Conservation (phyloP, 1,284 basidiomycete species). For the Athelia sp. region DNA sequence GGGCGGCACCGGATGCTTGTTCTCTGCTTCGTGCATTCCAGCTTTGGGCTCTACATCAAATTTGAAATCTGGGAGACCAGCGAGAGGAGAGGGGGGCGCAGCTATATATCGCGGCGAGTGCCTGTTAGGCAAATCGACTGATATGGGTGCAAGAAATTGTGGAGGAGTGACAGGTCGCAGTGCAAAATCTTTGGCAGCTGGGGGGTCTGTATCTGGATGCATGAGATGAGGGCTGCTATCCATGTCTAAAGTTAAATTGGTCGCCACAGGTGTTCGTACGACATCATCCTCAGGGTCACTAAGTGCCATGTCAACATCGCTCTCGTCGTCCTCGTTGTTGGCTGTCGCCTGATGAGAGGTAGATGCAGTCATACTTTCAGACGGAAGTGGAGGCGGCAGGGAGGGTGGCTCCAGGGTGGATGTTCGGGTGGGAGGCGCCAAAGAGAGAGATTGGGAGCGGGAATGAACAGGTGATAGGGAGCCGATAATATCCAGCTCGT, state of each 20-base stretch:
- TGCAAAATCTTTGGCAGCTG: neutral
- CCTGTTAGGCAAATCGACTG: conserved; percentile 22
- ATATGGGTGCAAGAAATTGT: conserved; percentile 18
- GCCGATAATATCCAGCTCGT: conserved; percentile 22
- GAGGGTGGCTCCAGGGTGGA: neutral
- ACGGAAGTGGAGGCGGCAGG: neutral
- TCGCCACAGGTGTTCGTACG: neutral
- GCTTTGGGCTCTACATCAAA: conserved; percentile 20
- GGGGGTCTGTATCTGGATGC: neutral
- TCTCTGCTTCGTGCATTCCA: conserved; percentile 20
- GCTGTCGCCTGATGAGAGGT: neutral
- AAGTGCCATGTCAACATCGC: neutral
- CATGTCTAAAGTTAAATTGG: neutral
- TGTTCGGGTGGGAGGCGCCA: neutral
- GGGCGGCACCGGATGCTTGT: conserved; percentile 11
- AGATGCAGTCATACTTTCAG: too few species aligned
- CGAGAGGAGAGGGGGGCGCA: conserved; percentile 27
- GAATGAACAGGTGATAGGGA: conserved; percentile 8
- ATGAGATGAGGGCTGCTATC: neutral
- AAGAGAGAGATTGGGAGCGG: neutral
- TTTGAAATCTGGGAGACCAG: conserved; percentile 22
- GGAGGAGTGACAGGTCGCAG: conserved; percentile 1
- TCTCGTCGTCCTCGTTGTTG: neutral
- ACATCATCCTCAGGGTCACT: neutral
- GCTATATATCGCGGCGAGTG: conserved; percentile 25